Base-by-base conservation (phyloP, 139 green algal genomes). In the Nannochloris sp. region DNA sequence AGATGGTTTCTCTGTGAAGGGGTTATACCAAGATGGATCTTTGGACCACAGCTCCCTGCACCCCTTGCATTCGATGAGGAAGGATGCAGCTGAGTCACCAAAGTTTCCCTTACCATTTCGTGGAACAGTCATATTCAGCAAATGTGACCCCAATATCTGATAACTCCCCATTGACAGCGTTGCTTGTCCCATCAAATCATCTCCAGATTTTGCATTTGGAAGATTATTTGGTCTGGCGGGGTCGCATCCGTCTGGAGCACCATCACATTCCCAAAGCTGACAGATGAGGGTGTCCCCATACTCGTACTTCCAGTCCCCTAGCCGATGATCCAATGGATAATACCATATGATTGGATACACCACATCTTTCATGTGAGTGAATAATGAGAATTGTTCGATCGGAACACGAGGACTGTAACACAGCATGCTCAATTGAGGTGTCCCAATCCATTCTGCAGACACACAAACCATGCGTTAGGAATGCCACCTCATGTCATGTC, bases 201-300 rank as follows among this genome's bases (percentile, higher is more conserved):
- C 70, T 16, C 62, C 61, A 6, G 68, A 55, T 2, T 53, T 36
- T 3, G 63, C 25, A 31, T 53, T 53, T 14, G 70, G 70, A 37
- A 62, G 63, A 6, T 13, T 13, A 10, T 20, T 26, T 4, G 70
- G 70, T 3, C 13, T 62, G 14, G 58, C 26, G 4, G 70, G 70
- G 43, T 64, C 17, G 36, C 70, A 76, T n/a, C 51, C 53, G 12
- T 31, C 53, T 31, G 25, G 50, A 23, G 61, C 70, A 36, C 59
- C 70, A 49, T 76, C 70, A 63, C 70, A 76, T 45, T 76, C 70
- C 57, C 57, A 76, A 3, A 71, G 0, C 23, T 68, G 43, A 33
- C 70, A 76, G 12, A 23, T 49, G 2, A 71, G 56, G 11, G 13
- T 49, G 28, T 72, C 57, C 1, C 70, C 70, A 3, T 25, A 49